Conservation (phyloP, 2,329 filamentous ascomycete genomes). For the Cadophora gregata region DNA sequence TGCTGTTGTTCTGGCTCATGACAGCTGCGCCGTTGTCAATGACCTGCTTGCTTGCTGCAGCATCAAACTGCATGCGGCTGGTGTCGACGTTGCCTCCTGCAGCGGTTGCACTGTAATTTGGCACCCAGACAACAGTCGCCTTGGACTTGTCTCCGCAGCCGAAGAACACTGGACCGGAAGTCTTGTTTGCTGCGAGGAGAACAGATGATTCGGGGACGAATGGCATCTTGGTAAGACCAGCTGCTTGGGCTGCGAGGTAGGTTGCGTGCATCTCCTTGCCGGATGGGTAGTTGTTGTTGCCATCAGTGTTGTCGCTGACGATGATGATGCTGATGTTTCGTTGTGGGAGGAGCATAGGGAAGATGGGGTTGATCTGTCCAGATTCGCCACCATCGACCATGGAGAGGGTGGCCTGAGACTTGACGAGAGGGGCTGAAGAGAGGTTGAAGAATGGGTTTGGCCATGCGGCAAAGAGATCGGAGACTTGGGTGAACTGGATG, state of each 20-base stretch:
- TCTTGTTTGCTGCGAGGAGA: conserved; percentile 44
- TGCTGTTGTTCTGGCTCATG: conserved; percentile 45
- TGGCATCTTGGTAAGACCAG: conserved; percentile 48
- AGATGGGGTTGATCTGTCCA: conserved; percentile 52
- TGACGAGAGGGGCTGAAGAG: conserved; percentile 7
- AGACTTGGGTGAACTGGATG: conserved; percentile 41
- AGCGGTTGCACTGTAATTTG: conserved; percentile 46
- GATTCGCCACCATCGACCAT: conserved; percentile 52
- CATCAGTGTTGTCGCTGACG: conserved; percentile 51
- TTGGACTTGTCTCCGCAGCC: conserved; percentile 55
- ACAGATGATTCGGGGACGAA: conserved; percentile 45
- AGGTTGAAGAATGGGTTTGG: conserved; percentile 54
- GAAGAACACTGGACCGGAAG: conserved; percentile 46
- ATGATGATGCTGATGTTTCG: conserved; percentile 50
- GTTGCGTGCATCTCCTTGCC: conserved; percentile 47
- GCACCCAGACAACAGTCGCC: conserved; percentile 51
- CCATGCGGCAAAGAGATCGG: conserved; percentile 34
- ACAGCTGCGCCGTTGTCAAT: conserved; percentile 48
- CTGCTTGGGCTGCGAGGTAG: conserved; percentile 25
- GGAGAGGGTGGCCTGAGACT: conserved; percentile 39
- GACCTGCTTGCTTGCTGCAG: conserved; percentile 44
- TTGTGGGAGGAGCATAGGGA: conserved; percentile 51
- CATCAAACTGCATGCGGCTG: conserved; percentile 45
- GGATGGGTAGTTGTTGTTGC: conserved; percentile 52
- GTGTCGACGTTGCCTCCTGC: conserved; percentile 42